Evolutionary conservation across 108 stramenopile genomes (phyloP).

Genomic region (Nannochloropsis granulata): DNA sequence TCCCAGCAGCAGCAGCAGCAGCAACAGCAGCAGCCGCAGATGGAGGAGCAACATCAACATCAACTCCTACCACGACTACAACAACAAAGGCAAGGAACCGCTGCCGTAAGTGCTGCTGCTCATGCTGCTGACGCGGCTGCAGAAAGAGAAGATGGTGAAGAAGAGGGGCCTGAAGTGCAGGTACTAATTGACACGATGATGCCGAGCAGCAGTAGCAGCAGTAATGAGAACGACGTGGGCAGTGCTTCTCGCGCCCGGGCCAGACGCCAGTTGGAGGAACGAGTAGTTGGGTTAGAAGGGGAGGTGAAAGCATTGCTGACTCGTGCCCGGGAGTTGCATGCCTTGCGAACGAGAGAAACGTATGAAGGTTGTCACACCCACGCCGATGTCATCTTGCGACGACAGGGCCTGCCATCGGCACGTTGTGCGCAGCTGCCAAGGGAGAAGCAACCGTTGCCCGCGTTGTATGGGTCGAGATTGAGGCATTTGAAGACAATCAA

Average conservation of each 20-base stretch:
- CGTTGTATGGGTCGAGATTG: neutral
- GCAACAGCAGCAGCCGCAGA: no score
- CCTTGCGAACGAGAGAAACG: neutral
- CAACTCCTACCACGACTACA: no score
- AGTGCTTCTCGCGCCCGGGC: neutral
- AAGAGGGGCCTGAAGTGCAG: neutral
- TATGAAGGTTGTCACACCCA: neutral
- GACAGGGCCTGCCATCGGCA: neutral
- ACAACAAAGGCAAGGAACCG: no score
- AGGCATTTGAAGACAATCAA: conserved; percentile 36
- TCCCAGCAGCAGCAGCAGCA: no score
- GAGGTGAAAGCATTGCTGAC: neutral
- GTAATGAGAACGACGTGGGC: neutral
- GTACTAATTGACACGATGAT: neutral
- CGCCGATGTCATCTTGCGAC: neutral
- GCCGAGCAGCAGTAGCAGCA: neutral
- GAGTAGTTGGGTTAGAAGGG: neutral
- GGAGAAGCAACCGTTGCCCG: neutral
- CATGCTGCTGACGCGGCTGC: no score
- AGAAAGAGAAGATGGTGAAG: neutral
- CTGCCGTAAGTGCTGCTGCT: no score
- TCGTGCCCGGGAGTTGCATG: neutral
- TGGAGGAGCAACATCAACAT: no score
- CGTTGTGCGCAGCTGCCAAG: neutral
- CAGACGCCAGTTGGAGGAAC: neutral